Conservation (phyloP, 495 filamentous ascomycete species). For the Penicillium soppii region DNA sequence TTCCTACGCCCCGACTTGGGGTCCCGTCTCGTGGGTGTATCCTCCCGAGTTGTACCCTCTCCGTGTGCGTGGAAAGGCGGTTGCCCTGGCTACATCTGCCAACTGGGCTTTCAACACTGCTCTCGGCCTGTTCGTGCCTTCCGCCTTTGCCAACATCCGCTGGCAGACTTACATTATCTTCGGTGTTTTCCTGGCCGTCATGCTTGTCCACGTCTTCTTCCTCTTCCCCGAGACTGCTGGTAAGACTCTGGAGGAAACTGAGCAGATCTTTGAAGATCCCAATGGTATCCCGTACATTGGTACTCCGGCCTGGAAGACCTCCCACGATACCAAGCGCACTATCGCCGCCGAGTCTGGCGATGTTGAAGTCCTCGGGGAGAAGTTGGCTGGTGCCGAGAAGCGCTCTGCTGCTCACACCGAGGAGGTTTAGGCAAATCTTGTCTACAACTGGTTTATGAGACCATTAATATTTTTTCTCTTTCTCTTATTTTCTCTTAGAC, state of each 20-base stretch:
- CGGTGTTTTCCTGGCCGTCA: conserved; percentile 66
- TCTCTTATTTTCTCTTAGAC: not conserved
- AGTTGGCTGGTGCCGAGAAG: conserved; percentile 20
- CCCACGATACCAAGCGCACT: conserved; percentile 25
- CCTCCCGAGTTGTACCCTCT: conserved; percentile 68
- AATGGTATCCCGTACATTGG: conserved; percentile 62
- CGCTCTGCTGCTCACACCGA: conserved; percentile 15
- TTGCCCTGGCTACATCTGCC: conserved; percentile 63
- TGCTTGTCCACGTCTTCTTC: conserved; percentile 74
- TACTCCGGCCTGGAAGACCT: conserved; percentile 67
- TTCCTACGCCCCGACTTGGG: conserved; percentile 56
- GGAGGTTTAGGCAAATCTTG: conserved; percentile 3
- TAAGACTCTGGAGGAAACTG: conserved; percentile 77
- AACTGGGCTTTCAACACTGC: conserved; percentile 83
- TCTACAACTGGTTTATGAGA: not conserved
- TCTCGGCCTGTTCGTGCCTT: conserved; percentile 70
- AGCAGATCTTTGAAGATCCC: conserved; percentile 65
- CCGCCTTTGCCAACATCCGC: conserved; percentile 65
- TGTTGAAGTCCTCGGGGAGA: conserved; percentile 25
- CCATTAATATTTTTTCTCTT: not conserved
- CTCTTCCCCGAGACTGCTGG: conserved; percentile 78
- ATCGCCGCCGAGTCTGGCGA: conserved; percentile 23
- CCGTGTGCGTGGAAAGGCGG: conserved; percentile 60
- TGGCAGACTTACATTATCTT: conserved; percentile 78
- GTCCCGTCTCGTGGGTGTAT: conserved; percentile 65